Base-by-base conservation (phyloP, 2,329 filamentous ascomycete species). In the Neofusicoccum umdonicola region DNA sequence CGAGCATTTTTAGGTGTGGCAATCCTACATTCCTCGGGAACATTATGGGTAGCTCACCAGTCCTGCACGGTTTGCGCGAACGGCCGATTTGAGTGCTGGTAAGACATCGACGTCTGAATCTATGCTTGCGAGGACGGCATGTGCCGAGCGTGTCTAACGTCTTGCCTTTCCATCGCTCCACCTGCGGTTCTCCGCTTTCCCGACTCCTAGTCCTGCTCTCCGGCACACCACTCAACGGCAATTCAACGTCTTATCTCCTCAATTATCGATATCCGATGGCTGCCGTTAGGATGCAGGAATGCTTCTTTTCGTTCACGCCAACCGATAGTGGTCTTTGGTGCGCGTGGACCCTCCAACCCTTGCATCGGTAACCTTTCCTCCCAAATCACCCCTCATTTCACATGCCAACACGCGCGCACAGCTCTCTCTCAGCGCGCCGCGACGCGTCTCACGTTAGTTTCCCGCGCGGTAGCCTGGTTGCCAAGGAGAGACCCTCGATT, bases 21-120 rank as follows among this genome's bases (percentile, higher is more conserved):
- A 47, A 47, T 35, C n/a, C 42, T 27, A 37, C 41, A 60, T 60
- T 60, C 56, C 31, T 60, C 56, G 31, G 39, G 42, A 60, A 19
- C 12, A 3, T 19, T 7, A 17, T 34, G 41, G n/a, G n/a, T 4
- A 11, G 34, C 39, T 34, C 22, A n/a, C 27, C n/a, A 12, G 11
- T 44, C 12, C 15, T 31, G 27, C 27, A 8, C 15, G 17, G 19
- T n/a, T 12, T 54, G 34, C n/a, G 15, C 34, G 19, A 50, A 54
- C 27, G 27, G 27, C 27, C 27, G 27, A 7, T 31, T 31, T 31
- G 27, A 31, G 27, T 7, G 37, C 13, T 11, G 37, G 37, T 11
- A 39, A 39, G 13, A 39, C 37, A 39, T 15, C 13, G 37, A 39
- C 27, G 27, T 31, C 27, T 31, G 27, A 31, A 7, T 31, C 27